Base-by-base conservation (phyloP, 2,329 filamentous ascomycete species). In the Epichloe elymi region DNA sequence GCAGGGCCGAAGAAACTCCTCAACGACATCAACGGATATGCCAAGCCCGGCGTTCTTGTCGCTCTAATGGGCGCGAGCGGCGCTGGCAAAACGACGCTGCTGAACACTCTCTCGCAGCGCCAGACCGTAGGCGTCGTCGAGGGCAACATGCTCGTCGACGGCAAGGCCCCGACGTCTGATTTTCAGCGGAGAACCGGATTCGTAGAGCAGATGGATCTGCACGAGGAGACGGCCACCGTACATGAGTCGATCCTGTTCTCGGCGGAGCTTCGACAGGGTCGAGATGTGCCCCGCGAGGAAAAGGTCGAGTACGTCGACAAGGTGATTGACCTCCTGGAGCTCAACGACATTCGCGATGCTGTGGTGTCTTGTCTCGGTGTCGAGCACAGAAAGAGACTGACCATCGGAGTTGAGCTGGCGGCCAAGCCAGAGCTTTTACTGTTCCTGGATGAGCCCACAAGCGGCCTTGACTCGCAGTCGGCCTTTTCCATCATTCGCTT, bases 111-210 rank as follows among this genome's bases (percentile, higher is more conserved):
- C n/a, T 52, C 51, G 17, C 51, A 52, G 36, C 51, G 51, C 23
- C 41, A 40, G 49, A 51, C 42, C 5, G 43, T 49, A 4, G 51
- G 51, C n/a, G 41, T 52, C 10, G 85, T 88, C 64, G 75, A 81
- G 36, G 1, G 87, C 45, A 79, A 86, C 54, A 87, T 90, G 75
- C 67, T 87, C n/a, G 83, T 89, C 6, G 83, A 89, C 57, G 85
- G 85, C 5, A 74, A 74, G 37, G 76, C 78, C 45, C 76, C 84
- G 23, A 82, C 86, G 51, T 74, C 75, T 17, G 85, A 82, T 2
- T 90, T 90, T 70, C 85, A 89, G 62, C 79, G 86, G 42, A 85
- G 85, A 60, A 88, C 84, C 1, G 86, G 86, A 47, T 90, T 69
- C 55, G 66, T 65, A 14, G 65, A 85, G 59, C 82, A 85, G 58